A percentile compares a stretch with the other conserved stretches of the same genome.
Evolutionary conservation across 1,284 basidiomycete species (phyloP).

Genomic region (Ceratobasidium sp.): DNA sequence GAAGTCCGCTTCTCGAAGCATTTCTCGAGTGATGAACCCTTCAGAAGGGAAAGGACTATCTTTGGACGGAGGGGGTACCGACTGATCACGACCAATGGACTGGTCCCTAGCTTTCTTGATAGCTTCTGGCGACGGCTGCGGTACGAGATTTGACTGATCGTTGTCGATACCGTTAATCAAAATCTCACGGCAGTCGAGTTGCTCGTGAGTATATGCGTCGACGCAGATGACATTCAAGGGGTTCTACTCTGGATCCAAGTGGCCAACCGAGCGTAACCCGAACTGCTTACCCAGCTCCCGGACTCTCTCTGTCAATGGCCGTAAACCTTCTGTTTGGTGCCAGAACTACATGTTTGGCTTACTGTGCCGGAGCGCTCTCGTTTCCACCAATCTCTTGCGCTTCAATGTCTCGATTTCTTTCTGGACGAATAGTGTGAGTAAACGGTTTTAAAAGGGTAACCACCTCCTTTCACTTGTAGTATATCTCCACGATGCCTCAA

Average conservation of each 20-base stretch:
- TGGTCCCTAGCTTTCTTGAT: not conserved
- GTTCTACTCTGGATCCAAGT: not conserved
- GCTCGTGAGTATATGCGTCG: not conserved
- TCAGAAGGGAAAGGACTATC: slow-evolving; percentile 10
- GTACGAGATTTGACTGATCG: not conserved
- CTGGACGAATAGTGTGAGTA: no score
- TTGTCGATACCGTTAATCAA: slow-evolving; percentile 8
- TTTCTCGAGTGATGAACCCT: not conserved
- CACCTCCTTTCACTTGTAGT: no score
- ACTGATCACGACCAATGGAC: not conserved
- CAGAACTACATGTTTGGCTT: no score
- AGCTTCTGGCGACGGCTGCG: not conserved
- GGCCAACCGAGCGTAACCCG: slow-evolving; percentile 1
- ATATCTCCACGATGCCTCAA: no score
- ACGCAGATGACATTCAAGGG: slow-evolving; percentile 9
- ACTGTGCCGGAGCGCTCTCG: no score
- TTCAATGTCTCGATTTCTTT: no score
- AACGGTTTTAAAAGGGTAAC: no score
- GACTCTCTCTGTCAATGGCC: not conserved
- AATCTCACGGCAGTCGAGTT: not conserved
- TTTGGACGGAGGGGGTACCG: not conserved
- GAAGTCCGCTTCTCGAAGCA: not conserved
- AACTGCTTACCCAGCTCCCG: not conserved
- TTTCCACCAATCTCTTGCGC: no score
- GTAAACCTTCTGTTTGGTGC: not conserved